Conservation (phyloP, 176 grass and related monocot species). For the Saccharum officinarum region DNA sequence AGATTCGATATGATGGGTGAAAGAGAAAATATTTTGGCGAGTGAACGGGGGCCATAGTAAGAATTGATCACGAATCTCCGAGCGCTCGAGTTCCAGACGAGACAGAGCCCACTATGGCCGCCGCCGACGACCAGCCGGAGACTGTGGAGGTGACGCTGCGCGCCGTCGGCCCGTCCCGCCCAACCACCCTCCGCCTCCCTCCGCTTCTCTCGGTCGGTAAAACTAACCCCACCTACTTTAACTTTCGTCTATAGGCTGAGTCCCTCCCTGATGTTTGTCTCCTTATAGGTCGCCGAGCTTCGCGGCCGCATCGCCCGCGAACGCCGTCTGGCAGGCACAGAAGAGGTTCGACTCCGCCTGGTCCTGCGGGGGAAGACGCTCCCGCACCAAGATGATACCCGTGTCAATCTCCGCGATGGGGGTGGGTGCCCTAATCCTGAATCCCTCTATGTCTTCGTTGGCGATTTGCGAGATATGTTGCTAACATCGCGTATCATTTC, state of each 20-base stretch:
- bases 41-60: too few species aligned
- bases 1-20: too few species aligned
- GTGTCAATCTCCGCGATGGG: conserved; percentile 44
- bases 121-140: conserved; percentile 31
- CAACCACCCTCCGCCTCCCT: conserved; percentile 53
- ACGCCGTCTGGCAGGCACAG: conserved; percentile 34
- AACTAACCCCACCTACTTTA: not conserved
- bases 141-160: conserved; percentile 61
- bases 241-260: not conserved
- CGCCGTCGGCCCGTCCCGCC: conserved; percentile 60
- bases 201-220: conserved; percentile 57
- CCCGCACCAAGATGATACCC: conserved; percentile 46
- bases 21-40: too few species aligned
- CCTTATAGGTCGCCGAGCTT: conserved; percentile 59
- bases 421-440: conserved; percentile 37
- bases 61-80: not conserved
- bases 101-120: conserved; percentile 1
- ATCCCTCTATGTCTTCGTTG: not conserved
- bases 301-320: conserved; percentile 49
- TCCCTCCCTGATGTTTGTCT: conserved; percentile 12
- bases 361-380: conserved; percentile 65
- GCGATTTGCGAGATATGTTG: not conserved
- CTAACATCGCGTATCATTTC: not conserved
- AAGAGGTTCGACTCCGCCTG: conserved; percentile 64
- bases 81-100: not conserved